These are phyloP conservation scores for Trichosporon sp. DNA, from an alignment of 1,284 basidiomycete species.

Conservation along the genomic window DNA sequence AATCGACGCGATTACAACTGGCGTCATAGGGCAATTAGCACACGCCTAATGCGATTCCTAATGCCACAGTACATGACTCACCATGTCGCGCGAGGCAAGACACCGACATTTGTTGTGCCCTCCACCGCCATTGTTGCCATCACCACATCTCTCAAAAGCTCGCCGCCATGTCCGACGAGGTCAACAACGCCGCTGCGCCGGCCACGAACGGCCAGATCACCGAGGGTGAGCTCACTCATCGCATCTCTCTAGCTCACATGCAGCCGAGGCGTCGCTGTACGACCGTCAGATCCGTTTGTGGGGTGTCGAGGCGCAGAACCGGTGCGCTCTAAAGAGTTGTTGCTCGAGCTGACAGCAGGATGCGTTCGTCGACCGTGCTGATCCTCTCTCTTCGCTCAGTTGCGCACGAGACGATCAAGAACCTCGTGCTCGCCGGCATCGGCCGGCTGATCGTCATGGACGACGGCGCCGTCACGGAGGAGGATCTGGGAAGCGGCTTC, in stretches of 20 bases:
- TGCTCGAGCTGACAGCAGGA: conserved; percentile 55
- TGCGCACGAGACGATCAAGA: conserved; percentile 96
- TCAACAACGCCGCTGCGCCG: background rate
- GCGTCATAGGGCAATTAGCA: background rate
- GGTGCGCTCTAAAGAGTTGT: conserved; percentile 53
- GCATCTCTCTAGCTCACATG: conserved; percentile 6
- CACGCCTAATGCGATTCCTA: background rate
- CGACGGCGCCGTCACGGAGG: conserved; percentile 51
- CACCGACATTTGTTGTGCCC: conserved; percentile 6
- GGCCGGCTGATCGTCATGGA: conserved; percentile 58
- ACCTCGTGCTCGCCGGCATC: conserved; percentile 61
- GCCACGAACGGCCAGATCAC: conserved; percentile 32
- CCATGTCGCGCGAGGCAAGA: background rate
- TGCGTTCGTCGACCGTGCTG: conserved; percentile 88
- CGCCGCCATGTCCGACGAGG: background rate
- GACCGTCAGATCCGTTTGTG: conserved; percentile 96
- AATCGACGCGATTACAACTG: background rate
- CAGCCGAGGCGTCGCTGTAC: conserved; percentile 81
- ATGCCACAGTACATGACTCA: background rate
- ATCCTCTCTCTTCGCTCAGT: conserved; percentile 75
- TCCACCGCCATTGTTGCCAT: background rate
- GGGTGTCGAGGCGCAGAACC: conserved; percentile 95
- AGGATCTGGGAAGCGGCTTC: conserved; percentile 88
- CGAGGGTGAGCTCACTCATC: conserved; percentile 29
- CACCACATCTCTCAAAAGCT: background rate